A percentile compares a stretch with the other conserved stretches of the same genome.
These are phyloP conservation scores for Pluteus cervinus DNA, from an alignment of 768 basidiomycete genomes.

Conservation along the genomic window DNA sequence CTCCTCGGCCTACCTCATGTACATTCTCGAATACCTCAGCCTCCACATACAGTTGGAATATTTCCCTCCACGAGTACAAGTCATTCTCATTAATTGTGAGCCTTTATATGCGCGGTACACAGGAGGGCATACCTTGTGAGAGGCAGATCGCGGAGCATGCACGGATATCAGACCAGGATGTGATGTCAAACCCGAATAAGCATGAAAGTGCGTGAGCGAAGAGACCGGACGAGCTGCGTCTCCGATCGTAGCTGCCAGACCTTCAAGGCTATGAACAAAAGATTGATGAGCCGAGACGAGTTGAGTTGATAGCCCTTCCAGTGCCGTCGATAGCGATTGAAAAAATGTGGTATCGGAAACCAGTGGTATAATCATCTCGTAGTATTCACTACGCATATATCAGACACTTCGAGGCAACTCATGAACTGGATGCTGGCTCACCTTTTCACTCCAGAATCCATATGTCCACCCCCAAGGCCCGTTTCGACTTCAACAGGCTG, in stretches of 20 bases:
- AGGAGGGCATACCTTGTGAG: conserved; percentile 14
- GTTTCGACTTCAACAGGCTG: too few relatives aligned
- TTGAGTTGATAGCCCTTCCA: conserved; percentile 48
- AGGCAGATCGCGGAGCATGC: conserved; percentile 11
- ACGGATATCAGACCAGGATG: conserved; percentile 29
- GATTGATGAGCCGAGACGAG: conserved; percentile 42
- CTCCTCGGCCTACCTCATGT: conserved; percentile 58
- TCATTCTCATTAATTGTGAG: conserved; percentile 39
- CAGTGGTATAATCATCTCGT: conserved; percentile 72
- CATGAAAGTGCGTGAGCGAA: conserved; percentile 28
- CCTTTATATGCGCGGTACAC: neutral
- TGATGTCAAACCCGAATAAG: conserved; percentile 37
- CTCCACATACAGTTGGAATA: conserved; percentile 85
- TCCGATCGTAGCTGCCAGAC: conserved; percentile 31
- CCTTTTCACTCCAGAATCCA: too few relatives aligned
- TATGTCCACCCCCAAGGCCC: too few relatives aligned
- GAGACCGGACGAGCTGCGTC: conserved; percentile 38
- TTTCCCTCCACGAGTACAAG: conserved; percentile 83
- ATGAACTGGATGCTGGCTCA: too few relatives aligned
- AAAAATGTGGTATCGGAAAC: conserved; percentile 81
- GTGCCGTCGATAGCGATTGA: conserved; percentile 55
- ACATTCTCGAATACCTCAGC: conserved; percentile 78
- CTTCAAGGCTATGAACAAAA: conserved; percentile 37
- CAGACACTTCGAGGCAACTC: too few relatives aligned
- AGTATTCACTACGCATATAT: too few relatives aligned